Conservation (phyloP, 108 stramenopile genomes). For the Nitzschia inconspicua region DNA sequence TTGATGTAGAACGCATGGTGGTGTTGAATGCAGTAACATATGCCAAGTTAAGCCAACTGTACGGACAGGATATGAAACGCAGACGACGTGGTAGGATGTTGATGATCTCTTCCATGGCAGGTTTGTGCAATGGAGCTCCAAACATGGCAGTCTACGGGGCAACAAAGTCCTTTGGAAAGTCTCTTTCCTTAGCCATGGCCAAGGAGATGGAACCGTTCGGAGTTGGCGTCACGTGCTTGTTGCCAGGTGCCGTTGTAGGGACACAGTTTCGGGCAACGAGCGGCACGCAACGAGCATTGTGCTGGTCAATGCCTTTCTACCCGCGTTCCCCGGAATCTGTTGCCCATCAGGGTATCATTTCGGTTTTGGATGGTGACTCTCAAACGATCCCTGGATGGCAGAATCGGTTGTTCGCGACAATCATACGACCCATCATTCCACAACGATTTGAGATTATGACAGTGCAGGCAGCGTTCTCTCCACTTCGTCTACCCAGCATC, state of each 20-base stretch:
- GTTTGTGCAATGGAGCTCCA: slow-evolving; percentile 55
- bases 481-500: slow-evolving; percentile 21
- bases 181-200: slow-evolving; percentile 59
- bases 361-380: slow-evolving; percentile 67
- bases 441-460: slow-evolving; percentile 55
- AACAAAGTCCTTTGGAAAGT: slow-evolving; percentile 77
- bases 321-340: slow-evolving; percentile 50
- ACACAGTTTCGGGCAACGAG: slow-evolving; percentile 61
- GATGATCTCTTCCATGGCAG: slow-evolving; percentile 73
- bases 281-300: slow-evolving; percentile 53
- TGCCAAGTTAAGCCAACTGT: slow-evolving; percentile 55
- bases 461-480: slow-evolving; percentile 63
- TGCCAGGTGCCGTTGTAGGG: slow-evolving; percentile 78
- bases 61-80: slow-evolving; percentile 78
- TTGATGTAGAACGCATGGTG: slow-evolving; percentile 52
- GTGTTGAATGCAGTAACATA: slow-evolving; percentile 61
- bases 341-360: slow-evolving; percentile 66
- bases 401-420: slow-evolving; percentile 62
- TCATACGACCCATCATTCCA: slow-evolving; percentile 60
- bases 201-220: slow-evolving; percentile 81
- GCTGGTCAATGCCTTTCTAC: slow-evolving; percentile 81
- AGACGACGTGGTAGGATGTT: slow-evolving; percentile 74
- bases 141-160: slow-evolving; percentile 77
- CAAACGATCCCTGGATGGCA: slow-evolving; percentile 74
- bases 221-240: slow-evolving; percentile 83